Evolutionary conservation across 176 grass and related monocot species (phyloP), one percentile per base, ranked within the genome.

Genomic region (Oryza brachyantha): DNA sequence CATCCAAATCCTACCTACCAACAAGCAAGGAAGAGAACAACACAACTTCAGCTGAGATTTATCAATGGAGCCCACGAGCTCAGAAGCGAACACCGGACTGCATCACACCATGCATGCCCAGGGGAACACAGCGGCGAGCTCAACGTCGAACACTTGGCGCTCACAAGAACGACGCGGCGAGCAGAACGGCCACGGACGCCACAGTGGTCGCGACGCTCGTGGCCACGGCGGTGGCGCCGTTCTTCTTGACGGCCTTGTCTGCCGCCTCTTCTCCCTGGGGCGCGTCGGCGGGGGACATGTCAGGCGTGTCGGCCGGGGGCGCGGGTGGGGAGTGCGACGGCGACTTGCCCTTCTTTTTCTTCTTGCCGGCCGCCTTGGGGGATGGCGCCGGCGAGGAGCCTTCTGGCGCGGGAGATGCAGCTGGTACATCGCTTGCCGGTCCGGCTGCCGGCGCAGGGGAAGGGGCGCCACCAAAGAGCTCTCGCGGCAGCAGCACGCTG

Each of bases 391-490:
- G 73, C 7, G 84, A 70, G 16, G 76, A 32, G 21, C 68, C 5
- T 21, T 64, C 63, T 5, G 87, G 79, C 0, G 85, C 52, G 0
- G 90, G 86, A 10, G 92, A 72, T 9, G 87, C 24, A 1, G 84
- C 62, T 3, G 81, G 87, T 0, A 52, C 35, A 24, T 72, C 68
- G 57, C 35, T 70, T 5, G 61, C 43, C 8, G 85, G 83, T 8
- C 76, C 88, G 12, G 90, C 80, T 2, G 85, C 41, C 21, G 92
- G 87, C 5, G 87, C 65, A 3, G 93, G 86, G 0, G 90, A 62
- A 10, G 96, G 88, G 17, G 88, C 90, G 32, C 67, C 75, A 1
- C 92, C 90, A 70, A 99, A 99, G 68, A 95, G 78, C 80, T 79
- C 92, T 1, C 2, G 37, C 4, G 92, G 96, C 31, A 99, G 78